Conservation (phyloP, 2,329 filamentous ascomycete species). For the Trichophaea hybrida region DNA sequence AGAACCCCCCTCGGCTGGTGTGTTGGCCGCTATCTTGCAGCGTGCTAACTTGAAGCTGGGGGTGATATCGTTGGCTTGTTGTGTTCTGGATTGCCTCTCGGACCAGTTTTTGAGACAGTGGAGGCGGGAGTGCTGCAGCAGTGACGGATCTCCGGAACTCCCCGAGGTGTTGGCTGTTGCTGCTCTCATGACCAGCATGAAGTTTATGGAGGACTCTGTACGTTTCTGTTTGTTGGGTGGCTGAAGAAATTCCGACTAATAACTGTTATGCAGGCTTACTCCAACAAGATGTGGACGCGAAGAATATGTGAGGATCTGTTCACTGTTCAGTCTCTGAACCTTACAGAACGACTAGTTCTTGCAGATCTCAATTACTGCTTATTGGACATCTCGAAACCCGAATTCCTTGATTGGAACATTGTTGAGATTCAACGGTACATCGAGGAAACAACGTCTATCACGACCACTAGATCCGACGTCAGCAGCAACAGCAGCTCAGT, state of each 20-base stretch:
- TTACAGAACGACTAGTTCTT: constrained; percentile 49
- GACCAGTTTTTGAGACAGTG: constrained; percentile 48
- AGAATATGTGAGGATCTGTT: constrained; percentile 44
- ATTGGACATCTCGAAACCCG: constrained; percentile 44
- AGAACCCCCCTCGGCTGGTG: constrained; percentile 42
- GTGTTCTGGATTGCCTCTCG: constrained; percentile 51
- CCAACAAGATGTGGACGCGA: constrained; percentile 40
- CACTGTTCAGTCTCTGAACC: constrained; percentile 48
- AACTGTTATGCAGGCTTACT: constrained; percentile 31
- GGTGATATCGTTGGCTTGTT: constrained; percentile 49
- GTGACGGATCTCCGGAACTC: constrained; percentile 32
- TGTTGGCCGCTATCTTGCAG: constrained; percentile 47
- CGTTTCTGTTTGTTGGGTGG: constrained; percentile 6
- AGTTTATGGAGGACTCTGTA: constrained; percentile 47
- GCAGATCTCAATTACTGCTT: constrained; percentile 50
- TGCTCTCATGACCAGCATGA: constrained; percentile 49
- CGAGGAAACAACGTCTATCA: background rate
- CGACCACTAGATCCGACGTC: background rate
- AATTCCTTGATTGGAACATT: constrained; percentile 44
- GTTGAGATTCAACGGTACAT: constrained; percentile 45
- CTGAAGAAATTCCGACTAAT: background rate
- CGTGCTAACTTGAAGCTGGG: constrained; percentile 46
- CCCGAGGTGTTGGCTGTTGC: constrained; percentile 51
- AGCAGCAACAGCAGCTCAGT: background rate
- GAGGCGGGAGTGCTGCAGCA: constrained; percentile 43